Conservation (phyloP, 306 rosid species). For the Argentina anserina region DNA sequence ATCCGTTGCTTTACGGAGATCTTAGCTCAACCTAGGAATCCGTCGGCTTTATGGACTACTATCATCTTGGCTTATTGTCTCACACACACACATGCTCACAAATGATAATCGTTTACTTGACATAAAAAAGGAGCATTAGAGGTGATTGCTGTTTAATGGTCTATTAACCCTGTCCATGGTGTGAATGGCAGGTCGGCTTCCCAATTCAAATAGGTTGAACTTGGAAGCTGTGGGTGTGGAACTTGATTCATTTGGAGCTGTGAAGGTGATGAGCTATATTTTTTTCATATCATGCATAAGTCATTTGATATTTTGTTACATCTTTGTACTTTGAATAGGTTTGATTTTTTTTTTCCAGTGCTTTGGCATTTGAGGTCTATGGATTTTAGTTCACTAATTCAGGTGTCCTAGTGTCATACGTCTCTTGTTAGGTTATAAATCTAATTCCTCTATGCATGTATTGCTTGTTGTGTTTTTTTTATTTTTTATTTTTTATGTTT, state of each 20-base stretch:
- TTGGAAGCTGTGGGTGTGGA: slow-evolving; percentile 78
- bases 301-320: slow-evolving; percentile 12
- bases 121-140: not conserved
- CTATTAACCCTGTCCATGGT: not conserved
- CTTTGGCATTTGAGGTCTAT: not conserved
- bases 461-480: not conserved
- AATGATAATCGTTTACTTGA: too few species aligned
- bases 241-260: slow-evolving; percentile 62
- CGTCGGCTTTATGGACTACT: not conserved
- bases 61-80: not conserved
- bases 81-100: not conserved
- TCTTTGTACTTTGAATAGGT: slow-evolving; percentile 9
- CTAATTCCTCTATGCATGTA: not conserved
- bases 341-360: slow-evolving; percentile 3
- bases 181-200: slow-evolving; percentile 63
- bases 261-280: slow-evolving; percentile 51
- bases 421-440: not conserved
- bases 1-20: too few species aligned
- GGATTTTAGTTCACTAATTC: not conserved
- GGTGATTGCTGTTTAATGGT: not conserved
- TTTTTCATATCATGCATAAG: slow-evolving; percentile 13
- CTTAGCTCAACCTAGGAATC: not conserved
- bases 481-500: too few species aligned
- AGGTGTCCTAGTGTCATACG: not conserved
- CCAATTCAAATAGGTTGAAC: slow-evolving; percentile 90